phyloP scores from a whole-genome alignment of 306 rosid species.

The Comarum palustre region DNA sequence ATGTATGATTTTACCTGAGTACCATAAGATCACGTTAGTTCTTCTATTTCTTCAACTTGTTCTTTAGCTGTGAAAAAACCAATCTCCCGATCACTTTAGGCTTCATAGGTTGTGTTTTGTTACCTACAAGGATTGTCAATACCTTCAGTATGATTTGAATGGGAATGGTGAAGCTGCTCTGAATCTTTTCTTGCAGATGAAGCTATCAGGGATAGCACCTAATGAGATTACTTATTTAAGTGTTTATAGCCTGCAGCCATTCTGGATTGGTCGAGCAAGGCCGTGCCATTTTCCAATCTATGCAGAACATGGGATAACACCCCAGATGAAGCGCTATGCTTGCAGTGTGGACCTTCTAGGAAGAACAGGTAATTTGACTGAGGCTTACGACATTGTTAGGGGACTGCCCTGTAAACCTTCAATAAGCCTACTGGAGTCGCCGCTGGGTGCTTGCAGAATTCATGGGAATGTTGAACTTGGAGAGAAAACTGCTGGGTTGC shows the following conservation, averaged over 20 bases:
- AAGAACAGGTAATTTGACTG: constrained; percentile 32
- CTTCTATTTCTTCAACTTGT: no score
- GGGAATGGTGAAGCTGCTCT: constrained; percentile 37
- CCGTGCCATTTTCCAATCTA: constrained; percentile 23
- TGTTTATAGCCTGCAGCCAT: constrained; percentile 37
- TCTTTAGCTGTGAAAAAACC: no score
- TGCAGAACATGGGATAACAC: constrained; percentile 24
- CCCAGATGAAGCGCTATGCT: constrained; percentile 28
- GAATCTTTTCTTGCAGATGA: no score
- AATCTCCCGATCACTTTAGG: no score
- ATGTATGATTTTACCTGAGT: no score
- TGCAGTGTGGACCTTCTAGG: constrained; percentile 42
- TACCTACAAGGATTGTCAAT: no score
- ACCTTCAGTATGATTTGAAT: constrained; percentile 29
- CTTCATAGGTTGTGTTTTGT: no score
- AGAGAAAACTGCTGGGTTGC: constrained; percentile 18
- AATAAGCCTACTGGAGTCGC: constrained; percentile 26
- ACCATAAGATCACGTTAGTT: no score
- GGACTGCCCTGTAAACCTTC: constrained; percentile 27
- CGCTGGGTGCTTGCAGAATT: constrained; percentile 35
- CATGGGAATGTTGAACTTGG: constrained; percentile 31
- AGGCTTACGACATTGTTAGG: constrained; percentile 29
- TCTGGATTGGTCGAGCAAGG: constrained; percentile 33
- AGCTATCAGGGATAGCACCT: no score
- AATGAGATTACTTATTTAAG: constrained; percentile 20